A percentile compares a stretch with the other conserved stretches of the same genome.
Conservation (phyloP, 2,329 filamentous ascomycete genomes). For the Phialophora chinensis region DNA sequence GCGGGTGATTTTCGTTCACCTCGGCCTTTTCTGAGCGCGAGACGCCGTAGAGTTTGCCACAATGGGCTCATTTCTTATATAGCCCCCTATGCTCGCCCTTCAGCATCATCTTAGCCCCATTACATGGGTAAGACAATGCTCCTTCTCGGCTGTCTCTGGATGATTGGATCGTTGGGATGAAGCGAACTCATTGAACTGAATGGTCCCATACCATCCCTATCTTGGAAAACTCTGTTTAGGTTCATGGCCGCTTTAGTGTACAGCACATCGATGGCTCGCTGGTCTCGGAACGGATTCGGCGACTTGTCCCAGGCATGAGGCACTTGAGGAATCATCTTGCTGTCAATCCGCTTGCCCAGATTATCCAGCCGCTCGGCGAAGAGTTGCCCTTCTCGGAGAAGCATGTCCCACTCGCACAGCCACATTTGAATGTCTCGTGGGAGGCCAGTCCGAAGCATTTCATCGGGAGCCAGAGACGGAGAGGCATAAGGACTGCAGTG, state of each 20-base stretch:
- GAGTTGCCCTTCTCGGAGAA: constrained; percentile 63
- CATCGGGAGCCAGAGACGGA: constrained; percentile 61
- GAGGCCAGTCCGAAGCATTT: constrained; percentile 59
- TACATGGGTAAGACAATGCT: constrained; percentile 34
- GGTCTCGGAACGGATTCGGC: constrained; percentile 55
- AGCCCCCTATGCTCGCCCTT: constrained; percentile 7
- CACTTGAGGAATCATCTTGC: constrained; percentile 54
- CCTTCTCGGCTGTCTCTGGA: constrained; percentile 34
- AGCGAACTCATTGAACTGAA: constrained; percentile 36
- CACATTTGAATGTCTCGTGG: constrained; percentile 67
- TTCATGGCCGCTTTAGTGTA: constrained; percentile 53
- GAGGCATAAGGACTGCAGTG: constrained; percentile 65
- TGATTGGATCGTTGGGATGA: constrained; percentile 33
- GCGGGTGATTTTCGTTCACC: background rate
- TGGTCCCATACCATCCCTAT: constrained; percentile 33
- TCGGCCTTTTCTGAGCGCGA: constrained; percentile 2
- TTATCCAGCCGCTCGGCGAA: constrained; percentile 51
- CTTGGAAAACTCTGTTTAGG: constrained; percentile 50
- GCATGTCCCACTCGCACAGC: constrained; percentile 71
- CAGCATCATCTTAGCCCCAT: constrained; percentile 9
- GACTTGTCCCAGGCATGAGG: constrained; percentile 58
- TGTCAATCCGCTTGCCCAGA: constrained; percentile 52
- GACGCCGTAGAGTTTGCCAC: constrained; percentile 12
- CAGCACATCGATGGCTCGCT: constrained; percentile 49
- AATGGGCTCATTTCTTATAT: constrained; percentile 16